Base-by-base conservation (phyloP, 2,329 filamentous ascomycete species). In the Chalara sp. region DNA sequence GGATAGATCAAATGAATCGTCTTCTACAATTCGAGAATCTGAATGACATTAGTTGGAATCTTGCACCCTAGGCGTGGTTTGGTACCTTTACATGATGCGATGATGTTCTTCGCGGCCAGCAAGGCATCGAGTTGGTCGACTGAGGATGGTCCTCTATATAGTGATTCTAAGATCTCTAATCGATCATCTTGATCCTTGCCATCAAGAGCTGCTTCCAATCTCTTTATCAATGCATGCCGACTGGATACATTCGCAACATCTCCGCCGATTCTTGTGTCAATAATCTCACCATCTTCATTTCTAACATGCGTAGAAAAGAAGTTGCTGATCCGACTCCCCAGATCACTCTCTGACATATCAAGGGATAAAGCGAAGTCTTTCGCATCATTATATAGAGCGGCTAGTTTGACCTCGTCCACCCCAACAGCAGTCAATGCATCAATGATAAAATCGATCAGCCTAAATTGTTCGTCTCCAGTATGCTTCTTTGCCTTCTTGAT, bases 41-140 rank as follows among this genome's bases (percentile, higher is more conserved):
- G 39, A 47, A 39, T 42, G 30, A 37, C 30, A 44, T 53, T 45
- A 53, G 44, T 37, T 30, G 44, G 41, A 39, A 32, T 28, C 6
- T 39, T 21, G n/a, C 32, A 28, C 11, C 49, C 32, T 10, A 7
- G 21, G 21, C 21, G 21, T 21, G 21, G 21, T 21, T 21, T 21
- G 21, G 21, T 21, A 63, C 62, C 62, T 50, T 62, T 56, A 46
- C 63, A 60, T 4, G 56, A 53, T 21, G 47, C 44, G 32, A 66
- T 61, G 8, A 63, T 44, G 43, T 61, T 46, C 50, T 56, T 59
- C 0, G 51, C 28, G 12, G 59, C 57, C 12, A 65, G 46, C 3
- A 65, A 33, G 35, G 57, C 61, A 37, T 65, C 63, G 6, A 63
- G 46, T 21, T 21, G 21, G 21, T 21, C 21, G 21, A 21, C 21